A percentile compares a stretch with the other conserved stretches of the same genome.
Evolutionary conservation across 2,329 filamentous ascomycete genomes (phyloP).

Genomic region (Aspergillus sp.): DNA sequence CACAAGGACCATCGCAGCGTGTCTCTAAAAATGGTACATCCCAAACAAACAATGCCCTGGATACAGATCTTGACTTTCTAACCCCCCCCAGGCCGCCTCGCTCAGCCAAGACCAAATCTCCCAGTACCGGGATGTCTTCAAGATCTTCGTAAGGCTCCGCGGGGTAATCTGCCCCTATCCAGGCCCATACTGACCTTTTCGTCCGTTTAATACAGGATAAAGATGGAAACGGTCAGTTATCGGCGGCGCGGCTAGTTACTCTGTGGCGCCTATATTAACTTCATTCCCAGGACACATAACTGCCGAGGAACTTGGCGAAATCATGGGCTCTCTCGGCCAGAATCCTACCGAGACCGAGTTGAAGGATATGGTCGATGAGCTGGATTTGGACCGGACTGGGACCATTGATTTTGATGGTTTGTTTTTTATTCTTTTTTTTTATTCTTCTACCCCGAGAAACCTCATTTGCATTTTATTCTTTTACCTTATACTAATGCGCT

Average conservation of each 20-base stretch:
- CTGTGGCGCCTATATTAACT: neutral
- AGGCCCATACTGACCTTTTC: neutral
- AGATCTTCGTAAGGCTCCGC: neutral
- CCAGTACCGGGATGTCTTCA: neutral
- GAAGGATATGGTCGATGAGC: neutral
- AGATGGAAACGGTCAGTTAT: neutral
- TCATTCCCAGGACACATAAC: neutral
- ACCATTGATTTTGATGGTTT: conserved; percentile 1
- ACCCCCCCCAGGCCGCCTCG: neutral
- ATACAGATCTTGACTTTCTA: too few relatives aligned
- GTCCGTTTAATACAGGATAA: neutral
- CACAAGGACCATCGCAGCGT: neutral
- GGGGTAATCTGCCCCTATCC: neutral
- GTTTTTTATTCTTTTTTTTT: neutral
- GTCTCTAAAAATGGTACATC: too few relatives aligned
- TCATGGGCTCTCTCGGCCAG: neutral
- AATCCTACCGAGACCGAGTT: neutral
- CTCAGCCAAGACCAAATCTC: neutral
- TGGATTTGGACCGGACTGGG: neutral
- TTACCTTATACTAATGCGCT: neutral
- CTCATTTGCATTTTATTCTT: neutral
- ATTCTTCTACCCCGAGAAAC: neutral
- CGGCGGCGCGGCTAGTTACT: too few relatives aligned
- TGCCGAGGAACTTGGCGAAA: neutral
- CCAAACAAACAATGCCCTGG: too few relatives aligned